Conservation (phyloP, 306 rosid species). For the Gynostemma pentaphyllum region DNA sequence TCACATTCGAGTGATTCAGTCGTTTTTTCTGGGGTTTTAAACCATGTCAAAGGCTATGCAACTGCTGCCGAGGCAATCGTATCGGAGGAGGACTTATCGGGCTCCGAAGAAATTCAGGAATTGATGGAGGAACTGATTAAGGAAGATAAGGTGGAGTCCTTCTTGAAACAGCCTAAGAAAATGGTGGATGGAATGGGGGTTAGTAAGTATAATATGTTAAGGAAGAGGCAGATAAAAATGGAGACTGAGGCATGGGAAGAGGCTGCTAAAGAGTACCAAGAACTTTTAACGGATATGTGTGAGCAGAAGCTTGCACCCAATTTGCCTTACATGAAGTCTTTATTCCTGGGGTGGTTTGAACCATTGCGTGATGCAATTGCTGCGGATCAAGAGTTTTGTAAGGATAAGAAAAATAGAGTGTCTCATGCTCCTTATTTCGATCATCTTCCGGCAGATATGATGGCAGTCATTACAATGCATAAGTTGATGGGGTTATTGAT, state of each 20-base stretch:
- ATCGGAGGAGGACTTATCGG: conserved; percentile 57
- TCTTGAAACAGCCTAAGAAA: conserved; percentile 26
- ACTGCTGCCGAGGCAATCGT: conserved; percentile 61
- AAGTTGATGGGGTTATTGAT: conserved; percentile 88
- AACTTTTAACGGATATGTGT: conserved; percentile 68
- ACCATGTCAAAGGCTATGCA: conserved; percentile 28
- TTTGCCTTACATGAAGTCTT: conserved; percentile 76
- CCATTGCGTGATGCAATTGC: conserved; percentile 57
- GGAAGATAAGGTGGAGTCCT: conserved; percentile 19
- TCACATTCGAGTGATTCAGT: conserved; percentile 13
- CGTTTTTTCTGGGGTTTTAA: conserved; percentile 14
- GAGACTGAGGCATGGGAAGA: conserved; percentile 97
- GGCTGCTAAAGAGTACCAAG: conserved; percentile 79
- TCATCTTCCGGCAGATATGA: conserved; percentile 57
- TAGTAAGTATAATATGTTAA: conserved; percentile 31
- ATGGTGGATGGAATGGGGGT: conserved; percentile 25
- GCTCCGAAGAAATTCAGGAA: conserved; percentile 48
- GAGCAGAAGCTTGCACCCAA: conserved; percentile 86
- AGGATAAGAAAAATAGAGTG: conserved; percentile 2
- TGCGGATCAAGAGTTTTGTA: conserved; percentile 39
- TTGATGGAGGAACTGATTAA: conserved; percentile 27
- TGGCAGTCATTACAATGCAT: conserved; percentile 95
- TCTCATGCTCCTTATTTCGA: conserved; percentile 45
- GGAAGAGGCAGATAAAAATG: conserved; percentile 54
- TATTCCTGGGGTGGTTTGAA: conserved; percentile 94